Evolutionary conservation across 2,329 filamentous ascomycete species (phyloP).

Genomic region (Colletotrichum sansevieriae): DNA sequence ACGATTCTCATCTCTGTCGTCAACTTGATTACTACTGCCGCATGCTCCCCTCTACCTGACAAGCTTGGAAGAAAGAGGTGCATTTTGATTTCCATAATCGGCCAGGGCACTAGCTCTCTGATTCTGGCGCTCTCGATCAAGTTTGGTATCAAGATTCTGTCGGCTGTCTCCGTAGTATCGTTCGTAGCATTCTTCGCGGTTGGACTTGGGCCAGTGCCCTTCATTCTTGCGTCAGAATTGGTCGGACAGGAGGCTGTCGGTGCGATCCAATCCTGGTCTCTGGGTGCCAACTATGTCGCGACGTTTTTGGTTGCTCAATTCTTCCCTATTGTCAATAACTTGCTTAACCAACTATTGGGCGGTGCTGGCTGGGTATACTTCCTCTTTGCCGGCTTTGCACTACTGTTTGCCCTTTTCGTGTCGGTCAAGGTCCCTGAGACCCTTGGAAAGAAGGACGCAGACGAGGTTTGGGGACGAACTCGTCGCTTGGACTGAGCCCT

Average conservation of each 20-base stretch:
- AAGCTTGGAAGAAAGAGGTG: constrained; percentile 89
- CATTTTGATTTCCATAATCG: constrained; percentile 83
- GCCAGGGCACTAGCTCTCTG: constrained; percentile 85
- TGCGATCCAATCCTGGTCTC: constrained; percentile 88
- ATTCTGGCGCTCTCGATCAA: constrained; percentile 85
- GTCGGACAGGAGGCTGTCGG: constrained; percentile 92
- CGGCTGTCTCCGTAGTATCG: constrained; percentile 82
- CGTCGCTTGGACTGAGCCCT: constrained; percentile 62
- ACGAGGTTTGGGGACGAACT: constrained; percentile 90
- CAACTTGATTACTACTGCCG: constrained; percentile 86
- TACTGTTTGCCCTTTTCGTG: constrained; percentile 79
- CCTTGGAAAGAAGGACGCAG: constrained; percentile 82
- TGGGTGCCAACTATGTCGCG: constrained; percentile 89
- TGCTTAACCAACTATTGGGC: constrained; percentile 72
- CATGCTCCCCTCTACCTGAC: constrained; percentile 87
- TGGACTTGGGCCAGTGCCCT: constrained; percentile 92
- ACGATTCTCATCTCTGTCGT: constrained; percentile 89
- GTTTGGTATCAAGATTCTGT: constrained; percentile 78
- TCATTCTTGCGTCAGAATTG: constrained; percentile 92
- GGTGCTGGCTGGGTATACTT: constrained; percentile 90
- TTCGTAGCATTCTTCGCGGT: constrained; percentile 94
- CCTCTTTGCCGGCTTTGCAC: constrained; percentile 84
- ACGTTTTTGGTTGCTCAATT: constrained; percentile 96
- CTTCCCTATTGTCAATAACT: constrained; percentile 87
- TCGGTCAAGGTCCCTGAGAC: constrained; percentile 85